A percentile compares a stretch with the other conserved stretches of the same genome.
Evolutionary conservation across 495 filamentous ascomycete genomes (phyloP).

Genomic region (Penicillium coprophilum): DNA sequence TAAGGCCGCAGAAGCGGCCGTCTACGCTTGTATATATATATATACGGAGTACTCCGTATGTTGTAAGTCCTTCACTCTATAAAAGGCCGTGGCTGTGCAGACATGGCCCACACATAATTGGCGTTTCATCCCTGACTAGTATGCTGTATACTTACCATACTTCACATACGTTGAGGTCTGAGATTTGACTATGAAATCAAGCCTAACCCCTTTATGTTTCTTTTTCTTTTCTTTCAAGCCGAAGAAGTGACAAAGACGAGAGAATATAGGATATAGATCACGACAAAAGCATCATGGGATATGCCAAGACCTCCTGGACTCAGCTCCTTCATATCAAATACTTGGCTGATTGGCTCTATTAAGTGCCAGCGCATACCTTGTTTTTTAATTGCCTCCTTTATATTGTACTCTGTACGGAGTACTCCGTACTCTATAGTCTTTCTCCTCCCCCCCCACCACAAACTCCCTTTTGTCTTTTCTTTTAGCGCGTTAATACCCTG

Average conservation of each 20-base stretch:
- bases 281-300: background rate
- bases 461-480: conserved; percentile 6
- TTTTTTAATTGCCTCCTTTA: conserved; percentile 15
- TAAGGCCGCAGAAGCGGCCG: too few species aligned
- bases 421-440: background rate
- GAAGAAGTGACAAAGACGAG: too few species aligned
- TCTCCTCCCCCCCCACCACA: background rate
- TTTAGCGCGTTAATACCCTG: background rate
- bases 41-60: background rate
- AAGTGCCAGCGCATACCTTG: conserved; percentile 19
- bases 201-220: background rate
- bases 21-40: too few species aligned
- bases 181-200: too few species aligned
- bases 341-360: conserved; percentile 22
- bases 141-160: too few species aligned
- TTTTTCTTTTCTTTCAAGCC: background rate
- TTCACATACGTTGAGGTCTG: too few species aligned
- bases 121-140: conserved; percentile 21
- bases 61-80: background rate
- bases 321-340: conserved; percentile 2
- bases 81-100: conserved; percentile 27
- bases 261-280: too few species aligned
- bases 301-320: conserved; percentile 22
- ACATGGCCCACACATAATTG: conserved; percentile 15
- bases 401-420: background rate